Conservation (phyloP, 169 alveolate species). For the Eimeria necatrix region DNA sequence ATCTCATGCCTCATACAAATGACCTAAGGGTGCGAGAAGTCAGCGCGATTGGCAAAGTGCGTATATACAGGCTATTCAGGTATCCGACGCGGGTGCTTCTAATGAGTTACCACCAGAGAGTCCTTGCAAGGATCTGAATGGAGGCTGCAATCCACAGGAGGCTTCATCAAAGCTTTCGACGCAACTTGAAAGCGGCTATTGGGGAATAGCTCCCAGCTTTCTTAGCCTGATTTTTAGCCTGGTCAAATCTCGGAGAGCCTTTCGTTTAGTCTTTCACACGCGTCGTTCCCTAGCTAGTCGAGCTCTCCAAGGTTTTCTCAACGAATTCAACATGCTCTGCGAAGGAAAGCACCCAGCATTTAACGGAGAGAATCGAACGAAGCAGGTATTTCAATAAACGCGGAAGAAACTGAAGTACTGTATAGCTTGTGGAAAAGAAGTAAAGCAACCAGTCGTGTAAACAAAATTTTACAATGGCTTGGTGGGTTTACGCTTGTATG, state of each 20-base stretch:
- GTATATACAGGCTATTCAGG: neutral
- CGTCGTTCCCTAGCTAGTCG: slow-evolving; percentile 49
- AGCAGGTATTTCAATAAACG: slow-evolving; percentile 37
- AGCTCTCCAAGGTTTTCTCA: neutral
- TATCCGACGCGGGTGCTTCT: neutral
- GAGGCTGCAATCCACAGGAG: neutral
- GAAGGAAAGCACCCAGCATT: slow-evolving; percentile 81
- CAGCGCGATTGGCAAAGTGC: neutral
- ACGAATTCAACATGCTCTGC: slow-evolving; percentile 72
- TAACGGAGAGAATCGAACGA: slow-evolving; percentile 78
- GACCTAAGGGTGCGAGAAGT: neutral
- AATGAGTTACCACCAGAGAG: too few relatives aligned
- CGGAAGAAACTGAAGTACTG: neutral
- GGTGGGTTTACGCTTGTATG: neutral
- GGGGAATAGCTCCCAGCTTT: slow-evolving; percentile 57
- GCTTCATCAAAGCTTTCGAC: neutral
- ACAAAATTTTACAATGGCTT: neutral
- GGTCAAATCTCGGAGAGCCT: slow-evolving; percentile 38
- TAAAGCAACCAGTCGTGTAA: neutral
- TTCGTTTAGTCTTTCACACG: slow-evolving; percentile 73
- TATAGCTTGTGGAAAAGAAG: neutral
- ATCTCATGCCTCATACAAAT: too few relatives aligned
- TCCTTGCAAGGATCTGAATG: neutral
- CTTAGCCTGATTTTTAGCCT: slow-evolving; percentile 43
- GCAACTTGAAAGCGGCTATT: slow-evolving; percentile 49